Conservation (phyloP, 805 yeast genomes). For the Kazachstania psychrophila region DNA sequence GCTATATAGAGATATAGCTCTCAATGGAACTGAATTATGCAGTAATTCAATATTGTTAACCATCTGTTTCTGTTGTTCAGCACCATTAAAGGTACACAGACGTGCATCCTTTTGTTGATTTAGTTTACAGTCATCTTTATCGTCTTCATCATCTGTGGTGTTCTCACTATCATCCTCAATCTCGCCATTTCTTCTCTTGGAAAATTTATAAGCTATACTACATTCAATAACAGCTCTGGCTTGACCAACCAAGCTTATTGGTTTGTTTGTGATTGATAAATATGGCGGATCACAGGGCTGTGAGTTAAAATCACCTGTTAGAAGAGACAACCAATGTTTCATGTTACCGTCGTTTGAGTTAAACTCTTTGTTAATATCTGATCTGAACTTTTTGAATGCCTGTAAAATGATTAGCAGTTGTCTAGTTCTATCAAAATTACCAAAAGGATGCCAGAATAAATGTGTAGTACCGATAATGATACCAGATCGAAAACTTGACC, state of each 20-base stretch:
- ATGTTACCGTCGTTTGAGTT: constrained; percentile 17
- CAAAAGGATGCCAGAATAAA: constrained; percentile 91
- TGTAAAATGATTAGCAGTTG: constrained; percentile 60
- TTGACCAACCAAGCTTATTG: constrained; percentile 41
- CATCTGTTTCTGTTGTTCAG: constrained; percentile 36
- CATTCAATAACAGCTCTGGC: constrained; percentile 49
- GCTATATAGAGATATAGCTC: constrained; percentile 66
- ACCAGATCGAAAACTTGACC: too few species aligned
- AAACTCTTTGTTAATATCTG: constrained; percentile 33
- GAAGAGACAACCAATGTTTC: constrained; percentile 38
- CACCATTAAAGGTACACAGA: constrained; percentile 41
- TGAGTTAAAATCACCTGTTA: constrained; percentile 85
- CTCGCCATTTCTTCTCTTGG: constrained; percentile 36
- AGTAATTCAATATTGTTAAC: constrained; percentile 40
- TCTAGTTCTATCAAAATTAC: constrained; percentile 79
- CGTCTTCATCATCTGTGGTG: constrained; percentile 30
- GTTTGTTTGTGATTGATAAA: constrained; percentile 58
- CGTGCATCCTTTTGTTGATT: constrained; percentile 51
- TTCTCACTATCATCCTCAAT: constrained; percentile 37
- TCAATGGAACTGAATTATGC: constrained; percentile 45
- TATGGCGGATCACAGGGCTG: constrained; percentile 83
- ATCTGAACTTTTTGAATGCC: constrained; percentile 42
- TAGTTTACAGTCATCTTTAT: constrained; percentile 37
- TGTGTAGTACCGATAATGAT: constrained; percentile 78
- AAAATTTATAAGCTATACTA: constrained; percentile 48